Evolutionary conservation across 441 rosid species (phyloP).

Genomic region (Corymbia citriodora): DNA sequence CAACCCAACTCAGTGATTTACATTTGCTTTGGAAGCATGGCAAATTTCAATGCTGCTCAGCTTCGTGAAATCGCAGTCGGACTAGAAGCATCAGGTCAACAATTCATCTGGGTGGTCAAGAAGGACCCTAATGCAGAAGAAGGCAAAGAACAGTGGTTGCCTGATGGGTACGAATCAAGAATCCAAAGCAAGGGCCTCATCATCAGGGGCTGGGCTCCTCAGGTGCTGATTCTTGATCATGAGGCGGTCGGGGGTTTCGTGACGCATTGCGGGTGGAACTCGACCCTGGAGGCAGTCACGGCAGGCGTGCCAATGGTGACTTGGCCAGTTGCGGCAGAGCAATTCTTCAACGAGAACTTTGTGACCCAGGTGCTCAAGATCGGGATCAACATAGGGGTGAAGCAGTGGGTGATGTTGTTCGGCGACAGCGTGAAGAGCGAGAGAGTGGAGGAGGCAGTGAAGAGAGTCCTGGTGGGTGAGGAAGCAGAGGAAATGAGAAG

Average conservation of each 20-base stretch:
- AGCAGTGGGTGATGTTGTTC: not conserved
- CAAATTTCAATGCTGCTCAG: not conserved
- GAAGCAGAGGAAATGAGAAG: constrained; percentile 2
- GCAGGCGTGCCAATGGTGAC: constrained; percentile 10
- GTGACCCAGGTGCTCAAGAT: not conserved
- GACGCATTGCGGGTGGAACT: constrained; percentile 12
- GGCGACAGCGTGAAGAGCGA: not conserved
- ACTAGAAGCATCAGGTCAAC: constrained; percentile 4
- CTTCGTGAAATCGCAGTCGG: constrained; percentile 5
- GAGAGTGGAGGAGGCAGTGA: not conserved
- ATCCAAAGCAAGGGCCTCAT: not conserved
- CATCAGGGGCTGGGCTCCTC: constrained; percentile 13
- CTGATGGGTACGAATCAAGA: not conserved
- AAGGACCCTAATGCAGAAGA: not conserved
- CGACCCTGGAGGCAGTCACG: not conserved
- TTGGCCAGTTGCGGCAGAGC: constrained; percentile 9
- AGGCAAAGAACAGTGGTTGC: constrained; percentile 11
- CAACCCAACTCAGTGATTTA: constrained; percentile 4
- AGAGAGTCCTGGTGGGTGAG: not conserved
- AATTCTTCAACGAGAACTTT: constrained; percentile 12
- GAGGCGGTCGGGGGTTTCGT: constrained; percentile 1
- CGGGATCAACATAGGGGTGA: not conserved
- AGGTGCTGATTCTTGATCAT: constrained; percentile 1
- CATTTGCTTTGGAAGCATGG: constrained; percentile 3
- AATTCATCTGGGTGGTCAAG: constrained; percentile 10